A percentile compares a stretch with the other conserved stretches of the same genome.
phyloP scores from a whole-genome alignment of 768 basidiomycete species.

The Sutorius australiensis region DNA sequence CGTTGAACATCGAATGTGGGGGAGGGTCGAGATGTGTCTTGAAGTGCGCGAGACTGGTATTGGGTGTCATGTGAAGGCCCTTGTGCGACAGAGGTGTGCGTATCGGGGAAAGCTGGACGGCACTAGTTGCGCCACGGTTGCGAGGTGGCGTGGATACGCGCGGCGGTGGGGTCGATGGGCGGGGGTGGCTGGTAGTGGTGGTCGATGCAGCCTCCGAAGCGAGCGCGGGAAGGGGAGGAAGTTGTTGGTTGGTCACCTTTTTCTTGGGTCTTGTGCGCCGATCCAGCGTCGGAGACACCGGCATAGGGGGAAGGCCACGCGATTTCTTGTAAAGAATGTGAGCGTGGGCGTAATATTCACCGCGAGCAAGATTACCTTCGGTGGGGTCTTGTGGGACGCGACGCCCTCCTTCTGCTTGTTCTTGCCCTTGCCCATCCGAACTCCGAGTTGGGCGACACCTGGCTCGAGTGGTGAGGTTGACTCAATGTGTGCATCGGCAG shows the following conservation, averaged over 20 bases:
- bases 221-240: slow-evolving; percentile 22
- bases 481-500: slow-evolving; percentile 13
- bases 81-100: slow-evolving; percentile 68
- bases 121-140: slow-evolving; percentile 18
- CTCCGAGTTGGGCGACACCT: slow-evolving; percentile 4
- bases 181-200: slow-evolving; percentile 13
- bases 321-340: slow-evolving; percentile 31
- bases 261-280: slow-evolving; percentile 28
- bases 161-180: slow-evolving; percentile 35
- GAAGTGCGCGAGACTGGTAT: slow-evolving; percentile 61
- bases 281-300: slow-evolving; percentile 45
- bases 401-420: slow-evolving; percentile 17
- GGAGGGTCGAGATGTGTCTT: slow-evolving; percentile 68
- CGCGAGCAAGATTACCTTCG: slow-evolving; percentile 17
- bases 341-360: not conserved
- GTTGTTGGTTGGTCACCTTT: slow-evolving; percentile 14
- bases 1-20: slow-evolving; percentile 32
- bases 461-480: slow-evolving; percentile 17
- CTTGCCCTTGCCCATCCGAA: slow-evolving; percentile 13
- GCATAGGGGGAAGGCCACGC: slow-evolving; percentile 38
- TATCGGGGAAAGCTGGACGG: slow-evolving; percentile 50
- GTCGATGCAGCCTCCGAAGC: slow-evolving; percentile 23
- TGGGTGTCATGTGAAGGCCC: slow-evolving; percentile 68
- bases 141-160: slow-evolving; percentile 40
- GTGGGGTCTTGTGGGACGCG: slow-evolving; percentile 25